A percentile compares a stretch with the other conserved stretches of the same genome.
Conservation (phyloP, 257 asterid species). For the Oldenlandia corymbosa region DNA sequence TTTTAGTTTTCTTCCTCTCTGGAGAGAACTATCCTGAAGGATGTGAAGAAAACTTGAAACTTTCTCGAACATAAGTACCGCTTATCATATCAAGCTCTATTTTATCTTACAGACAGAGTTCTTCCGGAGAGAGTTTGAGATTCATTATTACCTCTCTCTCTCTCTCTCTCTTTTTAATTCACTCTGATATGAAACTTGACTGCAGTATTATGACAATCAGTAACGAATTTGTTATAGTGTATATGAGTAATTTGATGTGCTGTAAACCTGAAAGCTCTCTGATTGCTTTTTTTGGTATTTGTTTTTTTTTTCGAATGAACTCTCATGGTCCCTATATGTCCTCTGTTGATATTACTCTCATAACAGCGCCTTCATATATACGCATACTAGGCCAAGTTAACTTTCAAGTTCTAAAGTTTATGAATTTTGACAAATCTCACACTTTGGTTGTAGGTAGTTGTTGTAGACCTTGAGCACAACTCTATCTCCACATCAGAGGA, state of each 20-base stretch:
- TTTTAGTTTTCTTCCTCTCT: neutral
- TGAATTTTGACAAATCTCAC: slow-evolving; percentile 15
- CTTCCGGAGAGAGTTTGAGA: neutral
- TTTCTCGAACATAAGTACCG: neutral
- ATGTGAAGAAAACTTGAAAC: neutral
- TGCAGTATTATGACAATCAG: neutral
- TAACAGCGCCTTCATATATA: neutral
- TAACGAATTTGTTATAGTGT: neutral
- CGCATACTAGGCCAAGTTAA: neutral
- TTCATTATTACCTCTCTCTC: neutral
- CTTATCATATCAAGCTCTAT: neutral
- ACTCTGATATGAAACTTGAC: neutral
- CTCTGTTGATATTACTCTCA: too few species aligned
- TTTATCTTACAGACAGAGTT: neutral
- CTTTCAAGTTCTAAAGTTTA: slow-evolving; percentile 3
- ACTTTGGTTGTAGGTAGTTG: slow-evolving; percentile 65
- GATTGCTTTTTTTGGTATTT: neutral
- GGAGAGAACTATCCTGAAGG: neutral
- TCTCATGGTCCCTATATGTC: too few species aligned
- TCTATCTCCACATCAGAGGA: slow-evolving; percentile 85
- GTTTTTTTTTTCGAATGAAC: neutral
- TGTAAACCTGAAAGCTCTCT: neutral
- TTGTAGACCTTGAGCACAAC: slow-evolving; percentile 93
- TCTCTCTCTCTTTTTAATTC: neutral
- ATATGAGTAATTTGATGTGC: neutral